These are phyloP conservation scores for Dendryphion nanum DNA, from an alignment of 2,329 filamentous ascomycete species.

Conservation along the genomic window DNA sequence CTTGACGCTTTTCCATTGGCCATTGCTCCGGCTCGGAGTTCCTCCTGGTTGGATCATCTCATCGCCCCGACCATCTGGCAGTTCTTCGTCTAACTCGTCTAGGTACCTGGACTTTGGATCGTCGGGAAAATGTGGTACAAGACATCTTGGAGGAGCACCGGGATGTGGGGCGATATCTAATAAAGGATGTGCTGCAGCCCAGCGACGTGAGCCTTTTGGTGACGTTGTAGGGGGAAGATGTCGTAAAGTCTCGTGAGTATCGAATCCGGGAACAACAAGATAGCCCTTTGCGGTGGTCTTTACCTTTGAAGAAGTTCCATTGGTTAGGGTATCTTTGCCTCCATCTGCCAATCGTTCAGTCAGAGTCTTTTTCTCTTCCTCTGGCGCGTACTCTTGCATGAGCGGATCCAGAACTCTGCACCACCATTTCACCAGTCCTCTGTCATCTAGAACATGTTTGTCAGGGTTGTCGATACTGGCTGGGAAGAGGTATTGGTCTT, in stretches of 20 bases:
- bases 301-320: slow-evolving; percentile 13
- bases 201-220: slow-evolving; percentile 41
- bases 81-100: slow-evolving; percentile 83
- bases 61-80: slow-evolving; percentile 52
- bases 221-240: slow-evolving; percentile 64
- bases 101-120: slow-evolving; percentile 92
- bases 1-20: slow-evolving; percentile 79
- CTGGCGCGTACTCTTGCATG: slow-evolving; percentile 51
- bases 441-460: slow-evolving; percentile 91
- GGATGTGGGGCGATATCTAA: slow-evolving; percentile 69
- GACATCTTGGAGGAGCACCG: slow-evolving; percentile 72
- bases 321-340: slow-evolving; percentile 12
- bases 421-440: slow-evolving; percentile 94
- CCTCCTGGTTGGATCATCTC: slow-evolving; percentile 34
- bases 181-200: slow-evolving; percentile 66
- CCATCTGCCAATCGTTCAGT: slow-evolving; percentile 27
- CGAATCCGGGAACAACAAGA: slow-evolving; percentile 82
- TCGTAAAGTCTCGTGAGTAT: slow-evolving; percentile 73
- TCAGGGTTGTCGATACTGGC: slow-evolving; percentile 79
- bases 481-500: slow-evolving; percentile 92
- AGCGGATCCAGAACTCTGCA: slow-evolving; percentile 81
- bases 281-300: slow-evolving; percentile 65
- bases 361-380: slow-evolving; percentile 39
- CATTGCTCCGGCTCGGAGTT: slow-evolving; percentile 53
- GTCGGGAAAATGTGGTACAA: slow-evolving; percentile 90